Evolutionary conservation across 2,329 filamentous ascomycete genomes (phyloP).

Genomic region (Monosporascus sp.): DNA sequence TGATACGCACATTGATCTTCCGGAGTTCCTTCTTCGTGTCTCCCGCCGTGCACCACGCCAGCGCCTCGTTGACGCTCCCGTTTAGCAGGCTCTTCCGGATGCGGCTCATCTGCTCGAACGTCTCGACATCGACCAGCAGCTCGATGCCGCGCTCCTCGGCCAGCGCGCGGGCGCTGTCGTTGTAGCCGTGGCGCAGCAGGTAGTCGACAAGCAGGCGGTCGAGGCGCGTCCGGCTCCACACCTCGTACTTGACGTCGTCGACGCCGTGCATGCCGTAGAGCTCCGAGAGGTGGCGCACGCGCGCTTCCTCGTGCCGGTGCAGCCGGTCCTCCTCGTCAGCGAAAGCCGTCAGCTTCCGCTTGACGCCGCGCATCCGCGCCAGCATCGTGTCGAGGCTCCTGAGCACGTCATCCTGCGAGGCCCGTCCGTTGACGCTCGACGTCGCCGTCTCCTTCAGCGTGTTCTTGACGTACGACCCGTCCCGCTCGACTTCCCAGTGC

Average conservation of each 20-base stretch:
- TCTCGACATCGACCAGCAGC: conserved; percentile 81
- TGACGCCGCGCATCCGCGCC: conserved; percentile 74
- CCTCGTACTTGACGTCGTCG: conserved; percentile 89
- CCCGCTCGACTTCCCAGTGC: conserved; percentile 70
- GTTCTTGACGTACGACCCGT: conserved; percentile 57
- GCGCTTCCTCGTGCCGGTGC: conserved; percentile 68
- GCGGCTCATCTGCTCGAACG: conserved; percentile 75
- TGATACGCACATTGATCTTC: conserved; percentile 66
- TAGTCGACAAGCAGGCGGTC: conserved; percentile 91
- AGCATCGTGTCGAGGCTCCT: conserved; percentile 81
- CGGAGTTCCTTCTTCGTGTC: conserved; percentile 91
- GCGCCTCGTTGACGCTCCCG: conserved; percentile 69
- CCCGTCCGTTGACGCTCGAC: conserved; percentile 58
- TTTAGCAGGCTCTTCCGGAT: conserved; percentile 69
- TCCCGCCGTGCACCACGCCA: conserved; percentile 71
- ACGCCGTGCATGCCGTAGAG: conserved; percentile 75
- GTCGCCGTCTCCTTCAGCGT: conserved; percentile 60
- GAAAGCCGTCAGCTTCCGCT: conserved; percentile 74
- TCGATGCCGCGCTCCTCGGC: conserved; percentile 71
- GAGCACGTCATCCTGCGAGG: conserved; percentile 66
- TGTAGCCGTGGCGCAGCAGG: conserved; percentile 77
- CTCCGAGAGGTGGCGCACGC: conserved; percentile 75
- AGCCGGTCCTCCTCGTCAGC: conserved; percentile 76
- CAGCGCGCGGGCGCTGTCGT: conserved; percentile 68
- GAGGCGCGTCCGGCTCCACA: conserved; percentile 77